Conservation (phyloP, 805 yeast genomes). For the Yarrowia sp. region DNA sequence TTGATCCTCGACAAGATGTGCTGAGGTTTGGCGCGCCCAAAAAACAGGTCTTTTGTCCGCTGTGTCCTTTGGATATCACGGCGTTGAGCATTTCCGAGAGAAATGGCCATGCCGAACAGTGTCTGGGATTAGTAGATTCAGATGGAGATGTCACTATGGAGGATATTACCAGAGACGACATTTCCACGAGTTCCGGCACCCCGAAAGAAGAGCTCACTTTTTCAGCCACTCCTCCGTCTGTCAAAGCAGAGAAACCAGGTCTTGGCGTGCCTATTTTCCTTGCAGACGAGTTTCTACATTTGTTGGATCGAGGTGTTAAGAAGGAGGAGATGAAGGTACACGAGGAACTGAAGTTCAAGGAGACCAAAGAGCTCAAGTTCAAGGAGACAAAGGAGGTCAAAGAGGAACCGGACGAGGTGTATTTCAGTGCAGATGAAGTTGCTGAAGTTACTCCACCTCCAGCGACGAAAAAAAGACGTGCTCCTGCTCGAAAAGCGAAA, state of each 20-base stretch:
- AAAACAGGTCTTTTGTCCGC: constrained; percentile 27
- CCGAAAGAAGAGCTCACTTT: background rate
- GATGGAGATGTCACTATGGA: no score
- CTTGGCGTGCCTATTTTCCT: background rate
- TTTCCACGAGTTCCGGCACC: no score
- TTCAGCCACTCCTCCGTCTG: background rate
- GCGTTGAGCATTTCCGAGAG: constrained; percentile 29
- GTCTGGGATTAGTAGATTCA: constrained; percentile 28
- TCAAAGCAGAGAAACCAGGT: background rate
- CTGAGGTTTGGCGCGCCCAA: background rate
- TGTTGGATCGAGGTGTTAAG: background rate
- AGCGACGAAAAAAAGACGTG: no score
- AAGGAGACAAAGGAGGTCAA: background rate
- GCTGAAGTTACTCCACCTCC: background rate
- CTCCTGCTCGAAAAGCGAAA: no score
- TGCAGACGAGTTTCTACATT: constrained; percentile 5
- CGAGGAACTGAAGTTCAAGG: no score
- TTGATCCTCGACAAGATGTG: constrained; percentile 15
- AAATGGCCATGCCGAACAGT: constrained; percentile 36
- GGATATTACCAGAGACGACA: no score
- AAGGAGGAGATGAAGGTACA: no score
- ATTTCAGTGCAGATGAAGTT: background rate
- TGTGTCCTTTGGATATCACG: constrained; percentile 29
- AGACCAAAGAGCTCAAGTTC: no score
- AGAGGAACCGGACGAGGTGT: background rate